phyloP scores from a whole-genome alignment of 1,139 yeast species.

The Kluyveromyces sp. region DNA sequence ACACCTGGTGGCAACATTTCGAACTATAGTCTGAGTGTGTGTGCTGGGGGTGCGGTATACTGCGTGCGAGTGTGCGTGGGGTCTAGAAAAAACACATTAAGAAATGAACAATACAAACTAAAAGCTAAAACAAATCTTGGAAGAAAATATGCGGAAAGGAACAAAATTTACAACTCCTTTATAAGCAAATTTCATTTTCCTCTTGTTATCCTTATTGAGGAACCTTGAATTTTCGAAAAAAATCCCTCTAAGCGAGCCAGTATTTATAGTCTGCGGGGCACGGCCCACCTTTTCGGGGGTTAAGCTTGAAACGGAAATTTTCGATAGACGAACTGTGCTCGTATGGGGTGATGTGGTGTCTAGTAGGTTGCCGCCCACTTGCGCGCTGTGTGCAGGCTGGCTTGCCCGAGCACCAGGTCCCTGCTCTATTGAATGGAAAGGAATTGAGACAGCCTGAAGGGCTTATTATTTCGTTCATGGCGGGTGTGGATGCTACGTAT shows the following conservation, averaged over 20 bases:
- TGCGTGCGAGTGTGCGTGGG: conserved; percentile 9
- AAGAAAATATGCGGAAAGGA: neutral
- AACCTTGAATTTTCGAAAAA: neutral
- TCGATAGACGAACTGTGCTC: neutral
- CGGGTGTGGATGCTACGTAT: too few species aligned
- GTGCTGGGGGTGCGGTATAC: neutral
- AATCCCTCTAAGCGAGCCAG: neutral
- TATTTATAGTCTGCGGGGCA: neutral
- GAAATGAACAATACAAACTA: neutral
- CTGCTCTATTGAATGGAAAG: too few species aligned
- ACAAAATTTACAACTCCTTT: neutral
- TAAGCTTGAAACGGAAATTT: neutral
- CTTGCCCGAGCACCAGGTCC: too few species aligned
- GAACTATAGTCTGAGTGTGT: conserved; percentile 5
- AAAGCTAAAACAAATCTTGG: neutral
- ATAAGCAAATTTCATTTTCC: neutral
- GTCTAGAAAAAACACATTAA: neutral
- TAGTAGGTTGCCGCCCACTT: too few species aligned
- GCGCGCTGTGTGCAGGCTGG: too few species aligned
- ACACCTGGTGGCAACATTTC: conserved; percentile 48
- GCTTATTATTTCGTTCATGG: too few species aligned
- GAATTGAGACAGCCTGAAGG: too few species aligned
- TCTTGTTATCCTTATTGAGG: neutral
- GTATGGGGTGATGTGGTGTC: neutral
- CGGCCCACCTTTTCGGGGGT: neutral